Percentiles rank a stretch among this genome's conserved stretches.
phyloP scores from a whole-genome alignment of 75 land plant species.

The Chamaecyparis obtusa region DNA sequence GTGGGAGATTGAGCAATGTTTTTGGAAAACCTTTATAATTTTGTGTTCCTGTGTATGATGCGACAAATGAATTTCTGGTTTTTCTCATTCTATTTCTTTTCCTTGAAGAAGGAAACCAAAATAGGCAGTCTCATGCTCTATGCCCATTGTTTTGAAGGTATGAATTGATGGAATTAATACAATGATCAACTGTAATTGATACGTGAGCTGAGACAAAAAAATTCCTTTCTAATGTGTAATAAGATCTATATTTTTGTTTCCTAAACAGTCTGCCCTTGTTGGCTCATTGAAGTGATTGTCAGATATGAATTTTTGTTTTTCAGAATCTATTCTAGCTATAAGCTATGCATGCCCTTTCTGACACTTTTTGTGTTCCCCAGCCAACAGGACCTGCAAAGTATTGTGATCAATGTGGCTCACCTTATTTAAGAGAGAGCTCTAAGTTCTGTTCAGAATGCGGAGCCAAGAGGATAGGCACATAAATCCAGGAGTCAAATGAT shows the following conservation, averaged over 20 bases:
- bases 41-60: background rate
- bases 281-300: background rate
- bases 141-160: background rate
- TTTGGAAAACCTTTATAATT: background rate
- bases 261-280: background rate
- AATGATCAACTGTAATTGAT: background rate
- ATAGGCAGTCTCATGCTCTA: background rate
- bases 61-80: background rate
- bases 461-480: conserved; percentile 65
- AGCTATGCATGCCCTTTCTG: background rate
- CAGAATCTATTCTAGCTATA: background rate
- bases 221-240: background rate
- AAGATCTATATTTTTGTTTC: background rate
- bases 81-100: background rate
- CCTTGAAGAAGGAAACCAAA: background rate
- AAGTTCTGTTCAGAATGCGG: conserved; percentile 99
- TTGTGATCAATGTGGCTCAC: conserved; percentile 96
- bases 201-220: background rate
- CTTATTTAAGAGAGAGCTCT: conserved; percentile 87
- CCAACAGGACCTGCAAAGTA: conserved; percentile 85
- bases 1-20: background rate
- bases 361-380: conserved; percentile 26
- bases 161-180: background rate
- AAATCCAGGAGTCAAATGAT: background rate
- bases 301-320: background rate